phyloP scores from a whole-genome alignment of 2,329 filamentous ascomycete species.

The Paecilomyces formosus region DNA sequence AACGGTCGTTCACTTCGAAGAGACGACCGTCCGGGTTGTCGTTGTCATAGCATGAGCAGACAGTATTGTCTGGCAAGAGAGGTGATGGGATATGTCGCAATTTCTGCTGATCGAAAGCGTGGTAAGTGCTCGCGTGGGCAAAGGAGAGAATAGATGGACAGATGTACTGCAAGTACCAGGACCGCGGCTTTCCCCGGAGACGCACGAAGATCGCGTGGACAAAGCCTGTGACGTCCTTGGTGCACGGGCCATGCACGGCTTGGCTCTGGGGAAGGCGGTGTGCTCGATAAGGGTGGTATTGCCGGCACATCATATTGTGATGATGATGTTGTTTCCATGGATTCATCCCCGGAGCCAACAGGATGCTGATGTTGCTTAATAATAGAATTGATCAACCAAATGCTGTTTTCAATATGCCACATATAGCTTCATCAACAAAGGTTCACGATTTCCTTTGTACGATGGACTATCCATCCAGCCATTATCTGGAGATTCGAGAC shows the following conservation, averaged over 20 bases:
- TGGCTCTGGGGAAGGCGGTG: background rate
- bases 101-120: background rate
- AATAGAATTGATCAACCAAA: too few species aligned
- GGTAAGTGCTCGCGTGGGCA: background rate
- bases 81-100: background rate
- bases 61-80: background rate
- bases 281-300: background rate
- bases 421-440: too few species aligned
- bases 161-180: background rate
- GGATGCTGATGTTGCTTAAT: too few species aligned
- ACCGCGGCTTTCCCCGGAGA: background rate
- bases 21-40: background rate
- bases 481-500: too few species aligned
- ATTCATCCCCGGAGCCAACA: too few species aligned
- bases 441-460: too few species aligned
- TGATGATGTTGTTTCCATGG: background rate
- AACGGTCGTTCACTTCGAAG: background rate
- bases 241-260: background rate
- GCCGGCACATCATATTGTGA: background rate
- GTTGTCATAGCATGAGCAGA: background rate
- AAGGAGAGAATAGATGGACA: background rate
- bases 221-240: background rate
- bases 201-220: background rate
- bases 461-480: too few species aligned
- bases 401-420: too few species aligned